Evolutionary conservation across 768 basidiomycete species (phyloP).

Genomic region (Amanita inopinata): DNA sequence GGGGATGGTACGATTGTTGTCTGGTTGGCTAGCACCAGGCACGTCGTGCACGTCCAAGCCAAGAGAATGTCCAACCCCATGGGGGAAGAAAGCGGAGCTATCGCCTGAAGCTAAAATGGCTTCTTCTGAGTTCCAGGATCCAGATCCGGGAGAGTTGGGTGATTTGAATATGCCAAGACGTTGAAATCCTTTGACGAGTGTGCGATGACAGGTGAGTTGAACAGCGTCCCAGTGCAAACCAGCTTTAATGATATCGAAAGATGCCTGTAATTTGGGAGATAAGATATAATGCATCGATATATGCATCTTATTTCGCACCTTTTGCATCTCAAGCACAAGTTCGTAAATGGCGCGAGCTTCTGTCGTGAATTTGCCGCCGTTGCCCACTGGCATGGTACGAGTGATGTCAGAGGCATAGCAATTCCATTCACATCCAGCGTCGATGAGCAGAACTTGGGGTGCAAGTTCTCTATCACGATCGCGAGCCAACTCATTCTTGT

Average conservation of each 20-base stretch:
- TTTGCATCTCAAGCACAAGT: conserved; percentile 87
- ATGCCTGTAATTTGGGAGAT: conserved; percentile 31
- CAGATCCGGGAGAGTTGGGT: conserved; percentile 35
- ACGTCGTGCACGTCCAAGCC: conserved; percentile 95
- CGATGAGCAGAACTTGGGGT: conserved; percentile 79
- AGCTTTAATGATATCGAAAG: conserved; percentile 60
- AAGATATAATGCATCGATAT: conserved; percentile 2
- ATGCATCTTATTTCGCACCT: conserved; percentile 28
- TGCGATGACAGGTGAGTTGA: conserved; percentile 75
- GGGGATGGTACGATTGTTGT: conserved; percentile 39
- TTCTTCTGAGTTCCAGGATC: conserved; percentile 51
- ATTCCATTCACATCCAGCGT: conserved; percentile 88
- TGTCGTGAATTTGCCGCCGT: conserved; percentile 79
- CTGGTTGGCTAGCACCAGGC: conserved; percentile 72
- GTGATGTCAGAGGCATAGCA: conserved; percentile 48
- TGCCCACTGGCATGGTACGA: conserved; percentile 88
- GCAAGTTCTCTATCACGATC: conserved; percentile 29
- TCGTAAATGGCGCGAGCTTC: conserved; percentile 79
- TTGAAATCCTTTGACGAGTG: conserved; percentile 76
- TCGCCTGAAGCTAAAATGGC: conserved; percentile 70
- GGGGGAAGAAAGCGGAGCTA: conserved; percentile 86
- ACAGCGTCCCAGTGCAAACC: conserved; percentile 88
- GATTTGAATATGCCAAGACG: conserved; percentile 76
- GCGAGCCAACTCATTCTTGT: conserved; percentile 37
- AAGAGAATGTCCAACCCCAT: conserved; percentile 84